A percentile compares a stretch with the other conserved stretches of the same genome.
Evolutionary conservation across 306 rosid species (phyloP).

Genomic region (Vigna trinervia): DNA sequence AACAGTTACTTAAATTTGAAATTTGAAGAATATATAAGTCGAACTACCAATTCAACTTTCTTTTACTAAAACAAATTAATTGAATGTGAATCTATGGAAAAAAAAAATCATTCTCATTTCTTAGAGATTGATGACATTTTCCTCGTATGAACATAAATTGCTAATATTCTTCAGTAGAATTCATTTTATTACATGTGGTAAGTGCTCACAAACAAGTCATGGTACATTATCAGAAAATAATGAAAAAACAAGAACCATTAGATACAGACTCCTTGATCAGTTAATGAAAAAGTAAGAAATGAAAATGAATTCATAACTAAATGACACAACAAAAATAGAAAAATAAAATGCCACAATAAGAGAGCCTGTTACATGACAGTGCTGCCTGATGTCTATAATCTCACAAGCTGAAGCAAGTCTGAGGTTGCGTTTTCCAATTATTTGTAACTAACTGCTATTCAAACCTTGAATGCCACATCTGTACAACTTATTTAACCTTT

Average conservation of each 20-base stretch:
- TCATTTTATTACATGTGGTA: constrained; percentile 29
- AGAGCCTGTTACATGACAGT: constrained; percentile 37
- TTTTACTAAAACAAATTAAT: too few relatives aligned
- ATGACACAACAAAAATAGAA: constrained; percentile 29
- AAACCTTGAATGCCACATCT: constrained; percentile 1
- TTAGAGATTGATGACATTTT: neutral
- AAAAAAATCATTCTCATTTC: too few relatives aligned
- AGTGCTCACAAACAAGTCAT: constrained; percentile 23
- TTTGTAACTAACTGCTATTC: constrained; percentile 20
- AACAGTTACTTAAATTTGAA: too few relatives aligned
- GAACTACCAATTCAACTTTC: too few relatives aligned
- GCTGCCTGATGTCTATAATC: constrained; percentile 22
- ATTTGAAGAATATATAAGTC: too few relatives aligned
- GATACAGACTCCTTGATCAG: constrained; percentile 38
- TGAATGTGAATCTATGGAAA: too few relatives aligned
- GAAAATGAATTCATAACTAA: constrained; percentile 39
- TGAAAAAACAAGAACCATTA: constrained; percentile 8
- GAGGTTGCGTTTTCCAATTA: constrained; percentile 12
- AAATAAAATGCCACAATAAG: constrained; percentile 26
- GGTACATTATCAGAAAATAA: constrained; percentile 26
- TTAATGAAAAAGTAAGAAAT: constrained; percentile 28
- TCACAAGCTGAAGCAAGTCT: neutral
- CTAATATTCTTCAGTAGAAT: constrained; percentile 1
- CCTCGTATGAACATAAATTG: neutral
- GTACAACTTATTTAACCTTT: neutral